Conservation (phyloP, 495 filamentous ascomycete genomes). For the Neurospora tetrasperma region DNA sequence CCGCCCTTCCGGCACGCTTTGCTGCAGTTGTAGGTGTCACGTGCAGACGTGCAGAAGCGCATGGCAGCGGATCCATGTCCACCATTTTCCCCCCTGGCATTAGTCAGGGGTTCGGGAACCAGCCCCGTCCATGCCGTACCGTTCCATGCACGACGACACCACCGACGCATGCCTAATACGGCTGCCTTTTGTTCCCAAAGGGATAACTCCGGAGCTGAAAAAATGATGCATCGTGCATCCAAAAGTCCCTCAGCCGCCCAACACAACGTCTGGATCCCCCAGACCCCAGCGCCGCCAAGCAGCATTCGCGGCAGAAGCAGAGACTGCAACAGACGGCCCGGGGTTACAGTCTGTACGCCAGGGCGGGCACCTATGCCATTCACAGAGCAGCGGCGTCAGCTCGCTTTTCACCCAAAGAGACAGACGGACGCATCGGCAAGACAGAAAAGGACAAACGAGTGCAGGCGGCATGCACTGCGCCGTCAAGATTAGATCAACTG, state of each 20-base stretch:
- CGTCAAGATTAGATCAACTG: background rate
- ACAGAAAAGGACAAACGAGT: background rate
- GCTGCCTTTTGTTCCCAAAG: background rate
- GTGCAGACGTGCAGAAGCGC: slow-evolving; percentile 6
- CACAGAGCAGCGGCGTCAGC: background rate
- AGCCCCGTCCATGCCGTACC: background rate
- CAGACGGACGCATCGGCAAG: background rate
- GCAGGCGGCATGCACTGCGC: background rate
- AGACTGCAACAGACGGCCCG: background rate
- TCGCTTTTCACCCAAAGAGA: background rate
- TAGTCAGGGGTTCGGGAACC: background rate
- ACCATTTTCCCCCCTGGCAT: background rate
- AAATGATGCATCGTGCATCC: background rate
- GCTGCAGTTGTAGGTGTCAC: slow-evolving; percentile 9
- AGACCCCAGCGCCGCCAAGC: too few species aligned
- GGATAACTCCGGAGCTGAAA: background rate
- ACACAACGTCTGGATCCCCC: background rate
- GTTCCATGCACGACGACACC: background rate
- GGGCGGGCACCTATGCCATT: background rate
- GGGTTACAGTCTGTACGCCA: background rate
- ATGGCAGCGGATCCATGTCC: slow-evolving; percentile 4
- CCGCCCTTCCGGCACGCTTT: slow-evolving; percentile 13
- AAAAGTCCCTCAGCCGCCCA: background rate
- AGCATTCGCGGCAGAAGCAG: background rate
- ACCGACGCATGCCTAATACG: background rate